phyloP scores from a whole-genome alignment of 2,329 filamentous ascomycete genomes.

The Penicillium sp. region DNA sequence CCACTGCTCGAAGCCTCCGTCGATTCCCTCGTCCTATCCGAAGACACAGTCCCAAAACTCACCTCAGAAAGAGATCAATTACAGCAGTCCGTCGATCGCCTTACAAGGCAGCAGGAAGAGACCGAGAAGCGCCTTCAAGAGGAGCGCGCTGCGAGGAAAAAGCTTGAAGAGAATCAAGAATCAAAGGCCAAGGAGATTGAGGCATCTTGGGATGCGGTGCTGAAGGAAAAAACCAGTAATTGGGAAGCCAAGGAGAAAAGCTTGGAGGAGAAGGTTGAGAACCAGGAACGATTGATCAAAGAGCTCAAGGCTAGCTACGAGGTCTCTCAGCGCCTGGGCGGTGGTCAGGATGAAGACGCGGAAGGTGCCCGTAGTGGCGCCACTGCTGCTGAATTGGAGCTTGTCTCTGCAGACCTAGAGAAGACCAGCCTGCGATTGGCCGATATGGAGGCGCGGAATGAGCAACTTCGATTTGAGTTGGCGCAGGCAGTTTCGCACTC shows the following conservation, averaged over 20 bases:
- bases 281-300: conserved; percentile 85
- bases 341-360: conserved; percentile 66
- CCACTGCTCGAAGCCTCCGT: conserved; percentile 94
- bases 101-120: conserved; percentile 81
- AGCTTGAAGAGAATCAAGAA: conserved; percentile 76
- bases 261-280: conserved; percentile 90
- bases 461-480: conserved; percentile 85
- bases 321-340: conserved; percentile 85
- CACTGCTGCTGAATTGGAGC: conserved; percentile 86
- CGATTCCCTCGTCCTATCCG: conserved; percentile 86
- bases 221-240: conserved; percentile 93
- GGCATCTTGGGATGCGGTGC: conserved; percentile 81
- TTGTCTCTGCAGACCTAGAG: conserved; percentile 88
- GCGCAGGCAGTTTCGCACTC: conserved; percentile 81
- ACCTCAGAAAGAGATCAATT: conserved; percentile 85
- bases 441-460: conserved; percentile 90
- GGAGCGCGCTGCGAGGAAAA: conserved; percentile 71
- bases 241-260: conserved; percentile 93
- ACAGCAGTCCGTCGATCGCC: conserved; percentile 72
- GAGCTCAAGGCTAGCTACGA: conserved; percentile 98
- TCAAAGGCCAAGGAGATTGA: conserved; percentile 85
- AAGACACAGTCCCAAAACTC: conserved; percentile 88
- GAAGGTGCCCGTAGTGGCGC: conserved; percentile 67
- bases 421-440: conserved; percentile 83
- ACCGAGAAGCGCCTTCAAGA: conserved; percentile 77